Evolutionary conservation across 345 rosid species (phyloP).

Genomic region (Ceriops zippeliana): DNA sequence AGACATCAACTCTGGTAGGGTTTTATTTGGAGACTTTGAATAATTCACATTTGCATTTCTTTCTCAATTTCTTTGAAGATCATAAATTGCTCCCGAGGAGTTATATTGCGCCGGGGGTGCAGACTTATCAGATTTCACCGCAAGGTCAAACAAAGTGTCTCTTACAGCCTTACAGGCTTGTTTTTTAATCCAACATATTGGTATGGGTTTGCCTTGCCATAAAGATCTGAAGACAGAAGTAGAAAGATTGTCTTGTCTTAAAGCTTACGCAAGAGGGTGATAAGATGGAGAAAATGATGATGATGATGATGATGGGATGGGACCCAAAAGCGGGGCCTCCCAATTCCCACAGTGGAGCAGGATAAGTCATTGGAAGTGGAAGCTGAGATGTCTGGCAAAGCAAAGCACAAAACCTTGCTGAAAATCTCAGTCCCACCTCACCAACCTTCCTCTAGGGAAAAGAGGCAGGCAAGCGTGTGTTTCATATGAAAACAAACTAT

Average conservation of each 20-base stretch:
- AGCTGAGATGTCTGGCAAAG: conserved; percentile 55
- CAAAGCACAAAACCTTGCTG: conserved; percentile 6
- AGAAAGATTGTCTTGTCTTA: conserved; percentile 10
- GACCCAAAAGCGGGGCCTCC: conserved; percentile 33
- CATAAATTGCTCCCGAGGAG: background rate
- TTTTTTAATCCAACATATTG: background rate
- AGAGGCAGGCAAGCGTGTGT: background rate
- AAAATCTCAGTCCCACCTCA: conserved; percentile 29
- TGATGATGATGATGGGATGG: conserved; percentile 9
- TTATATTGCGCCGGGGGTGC: background rate
- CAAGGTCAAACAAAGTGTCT: too few species aligned
- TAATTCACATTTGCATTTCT: too few species aligned
- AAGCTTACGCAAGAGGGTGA: conserved; percentile 7
- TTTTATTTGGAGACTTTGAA: too few species aligned
- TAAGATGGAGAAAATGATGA: conserved; percentile 20
- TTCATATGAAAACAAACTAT: conserved; percentile 10
- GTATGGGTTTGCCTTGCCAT: conserved; percentile 9
- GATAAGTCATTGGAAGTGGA: conserved; percentile 37
- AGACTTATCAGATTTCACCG: background rate
- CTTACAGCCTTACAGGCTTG: too few species aligned
- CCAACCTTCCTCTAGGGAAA: conserved; percentile 22
- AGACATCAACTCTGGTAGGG: too few species aligned
- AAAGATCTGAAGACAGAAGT: conserved; percentile 1
- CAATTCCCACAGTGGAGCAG: conserved; percentile 35
- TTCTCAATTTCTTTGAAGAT: background rate